Evolutionary conservation across 495 filamentous ascomycete species (phyloP).

Genomic region (Daldinia childiae): DNA sequence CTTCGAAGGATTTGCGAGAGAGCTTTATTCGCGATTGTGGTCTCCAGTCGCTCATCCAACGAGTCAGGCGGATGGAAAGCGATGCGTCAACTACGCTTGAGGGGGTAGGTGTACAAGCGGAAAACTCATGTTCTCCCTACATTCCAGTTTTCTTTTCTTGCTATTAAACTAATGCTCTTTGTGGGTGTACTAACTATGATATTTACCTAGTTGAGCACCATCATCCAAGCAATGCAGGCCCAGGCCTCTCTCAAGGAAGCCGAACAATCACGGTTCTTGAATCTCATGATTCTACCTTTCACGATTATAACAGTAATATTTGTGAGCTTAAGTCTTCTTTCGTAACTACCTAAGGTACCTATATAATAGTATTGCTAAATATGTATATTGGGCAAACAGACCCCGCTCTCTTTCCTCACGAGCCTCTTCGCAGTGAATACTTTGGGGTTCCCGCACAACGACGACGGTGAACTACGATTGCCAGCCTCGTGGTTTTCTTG

Average conservation of each 20-base stretch:
- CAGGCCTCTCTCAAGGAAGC: neutral
- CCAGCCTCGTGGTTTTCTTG: neutral
- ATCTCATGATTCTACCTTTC: neutral
- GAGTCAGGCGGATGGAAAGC: neutral
- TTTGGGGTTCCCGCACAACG: neutral
- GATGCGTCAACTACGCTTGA: neutral
- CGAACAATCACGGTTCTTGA: neutral
- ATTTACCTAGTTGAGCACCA: neutral
- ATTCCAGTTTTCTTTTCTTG: neutral
- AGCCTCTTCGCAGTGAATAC: neutral
- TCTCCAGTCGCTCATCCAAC: neutral
- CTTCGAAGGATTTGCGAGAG: neutral
- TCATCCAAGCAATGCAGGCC: slow-evolving; percentile 1
- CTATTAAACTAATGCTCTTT: neutral
- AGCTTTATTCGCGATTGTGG: neutral
- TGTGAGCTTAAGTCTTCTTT: neutral
- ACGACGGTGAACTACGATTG: neutral
- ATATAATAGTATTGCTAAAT: neutral
- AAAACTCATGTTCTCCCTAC: neutral
- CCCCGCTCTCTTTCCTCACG: neutral
- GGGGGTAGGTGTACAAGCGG: neutral
- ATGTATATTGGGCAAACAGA: neutral
- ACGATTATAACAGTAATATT: neutral
- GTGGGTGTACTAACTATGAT: neutral
- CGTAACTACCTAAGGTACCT: no score